Percentiles rank a stretch among this genome's conserved stretches.
These are phyloP conservation scores for Coffea eugenioides DNA, from an alignment of 257 asterid genomes.

Conservation along the genomic window DNA sequence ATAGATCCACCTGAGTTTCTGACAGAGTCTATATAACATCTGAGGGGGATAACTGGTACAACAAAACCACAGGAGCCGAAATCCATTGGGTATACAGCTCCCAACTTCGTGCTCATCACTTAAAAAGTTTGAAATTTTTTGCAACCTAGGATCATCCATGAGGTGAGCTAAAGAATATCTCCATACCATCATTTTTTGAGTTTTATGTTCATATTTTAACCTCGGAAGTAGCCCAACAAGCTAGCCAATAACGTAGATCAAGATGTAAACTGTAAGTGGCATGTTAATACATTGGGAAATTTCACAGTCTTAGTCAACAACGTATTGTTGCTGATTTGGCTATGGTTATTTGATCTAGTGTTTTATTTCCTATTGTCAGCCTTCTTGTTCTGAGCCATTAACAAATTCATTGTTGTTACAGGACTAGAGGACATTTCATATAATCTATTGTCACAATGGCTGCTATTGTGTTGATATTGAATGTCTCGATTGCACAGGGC, in stretches of 20 bases:
- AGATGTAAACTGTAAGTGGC: not conserved
- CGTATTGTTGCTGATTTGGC: not conserved
- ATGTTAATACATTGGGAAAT: too few relatives aligned
- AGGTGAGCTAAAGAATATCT: not conserved
- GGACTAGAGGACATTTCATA: not conserved
- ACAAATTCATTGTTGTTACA: not conserved
- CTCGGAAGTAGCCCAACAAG: not conserved
- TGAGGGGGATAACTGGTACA: not conserved
- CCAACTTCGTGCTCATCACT: not conserved
- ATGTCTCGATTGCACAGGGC: not conserved
- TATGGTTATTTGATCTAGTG: not conserved
- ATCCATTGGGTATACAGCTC: not conserved
- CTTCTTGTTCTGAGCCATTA: not conserved
- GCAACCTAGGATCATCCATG: not conserved
- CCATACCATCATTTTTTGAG: not conserved
- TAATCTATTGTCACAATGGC: not conserved
- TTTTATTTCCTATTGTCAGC: not conserved
- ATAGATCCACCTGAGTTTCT: not conserved
- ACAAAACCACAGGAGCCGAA: not conserved
- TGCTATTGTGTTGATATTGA: not conserved
- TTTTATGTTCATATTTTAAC: not conserved
- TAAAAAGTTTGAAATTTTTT: not conserved
- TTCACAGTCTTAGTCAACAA: not conserved
- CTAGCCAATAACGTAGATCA: not conserved
- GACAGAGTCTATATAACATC: not conserved